Base-by-base conservation (phyloP, 2,329 filamentous ascomycete genomes). In the Aspergillus amoenus region DNA sequence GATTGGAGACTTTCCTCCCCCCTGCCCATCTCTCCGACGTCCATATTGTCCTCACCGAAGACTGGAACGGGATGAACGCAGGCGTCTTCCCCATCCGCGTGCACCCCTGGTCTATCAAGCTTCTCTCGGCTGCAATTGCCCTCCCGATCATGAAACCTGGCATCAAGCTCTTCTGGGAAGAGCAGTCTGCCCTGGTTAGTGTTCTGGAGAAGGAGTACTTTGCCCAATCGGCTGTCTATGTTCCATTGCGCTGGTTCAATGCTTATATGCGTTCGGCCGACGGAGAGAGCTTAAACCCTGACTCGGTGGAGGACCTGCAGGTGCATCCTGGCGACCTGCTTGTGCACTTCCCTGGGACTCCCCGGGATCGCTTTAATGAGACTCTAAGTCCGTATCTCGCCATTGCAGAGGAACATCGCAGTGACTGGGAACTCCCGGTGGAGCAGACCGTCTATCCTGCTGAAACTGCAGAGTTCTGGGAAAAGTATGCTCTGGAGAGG, bases 51-150 rank as follows among this genome's bases (percentile, higher is more conserved):
- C 61, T 69, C 15, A 61, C 61, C 12, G 66, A 70, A 53, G 71
- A 74, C 57, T 68, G 65, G 58, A 68, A 69, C 37, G 71, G 72
- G 11, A 61, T 75, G 30, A 73, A 75, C 47, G 66, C 66, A 34
- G 71, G 72, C 5, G 64, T 70, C 7, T 73, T 75, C 57, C 64
- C 70, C 24, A 61, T 75, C 39, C 68, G 71, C 17, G 71, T 75
- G 22, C 64, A 70, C 30, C 61, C 64, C 21, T 75, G 72, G 72
- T 70, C 66, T 12, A 61, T 74, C 24, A 58, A 68, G 9, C 58
- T 73, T 11, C 61, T 75, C 13, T 64, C 66, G 21, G 64, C 68
- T 15, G 61, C 61, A 5, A 63, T 72, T 18, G 61, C 68, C 34
- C 69, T 69, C 46, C 67, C 62, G 8, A 18, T 52, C 13, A 50